Percentiles rank a stretch among this genome's conserved stretches.
These are phyloP conservation scores for Sparassis latifolia DNA, from an alignment of 1,284 basidiomycete genomes.

Conservation along the genomic window DNA sequence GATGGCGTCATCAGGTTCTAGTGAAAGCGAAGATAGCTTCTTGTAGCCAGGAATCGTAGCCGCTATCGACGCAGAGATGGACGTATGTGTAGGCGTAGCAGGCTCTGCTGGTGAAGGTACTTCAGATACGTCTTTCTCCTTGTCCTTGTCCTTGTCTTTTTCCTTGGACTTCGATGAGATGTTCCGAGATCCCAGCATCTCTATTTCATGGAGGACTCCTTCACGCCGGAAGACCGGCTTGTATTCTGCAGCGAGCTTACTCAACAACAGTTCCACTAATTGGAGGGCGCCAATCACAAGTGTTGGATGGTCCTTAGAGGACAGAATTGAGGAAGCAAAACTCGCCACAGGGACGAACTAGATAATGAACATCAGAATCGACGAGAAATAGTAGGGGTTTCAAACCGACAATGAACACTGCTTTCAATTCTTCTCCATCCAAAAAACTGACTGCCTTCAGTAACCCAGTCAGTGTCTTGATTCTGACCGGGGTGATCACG, in stretches of 20 bases:
- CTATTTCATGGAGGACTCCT: slow-evolving; percentile 91
- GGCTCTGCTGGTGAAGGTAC: slow-evolving; percentile 30
- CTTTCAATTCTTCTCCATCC: slow-evolving; percentile 68
- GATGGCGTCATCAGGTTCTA: slow-evolving; percentile 85
- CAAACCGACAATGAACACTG: slow-evolving; percentile 63
- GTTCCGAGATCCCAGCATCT: slow-evolving; percentile 58
- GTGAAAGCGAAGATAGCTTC: slow-evolving; percentile 54
- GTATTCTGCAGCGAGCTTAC: slow-evolving; percentile 79
- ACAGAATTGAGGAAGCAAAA: slow-evolving; percentile 88
- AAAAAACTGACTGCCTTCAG: slow-evolving; percentile 88
- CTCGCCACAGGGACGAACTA: slow-evolving; percentile 87
- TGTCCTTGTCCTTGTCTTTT: slow-evolving; percentile 35
- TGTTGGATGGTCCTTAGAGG: slow-evolving; percentile 81
- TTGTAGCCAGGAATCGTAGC: slow-evolving; percentile 56
- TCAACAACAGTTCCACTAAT: slow-evolving; percentile 82
- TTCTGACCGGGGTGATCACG: slow-evolving; percentile 77
- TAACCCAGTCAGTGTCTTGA: slow-evolving; percentile 81
- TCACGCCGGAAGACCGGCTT: slow-evolving; percentile 85
- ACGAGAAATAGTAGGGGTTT: background rate
- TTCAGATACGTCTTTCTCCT: slow-evolving; percentile 27
- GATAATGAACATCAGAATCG: slow-evolving; percentile 8
- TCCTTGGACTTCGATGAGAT: slow-evolving; percentile 47
- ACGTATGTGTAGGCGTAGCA: slow-evolving; percentile 24
- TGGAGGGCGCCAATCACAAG: slow-evolving; percentile 85
- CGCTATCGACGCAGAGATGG: slow-evolving; percentile 28